Base-by-base conservation (phyloP, 2,329 filamentous ascomycete genomes). In the Fusarium citri region DNA sequence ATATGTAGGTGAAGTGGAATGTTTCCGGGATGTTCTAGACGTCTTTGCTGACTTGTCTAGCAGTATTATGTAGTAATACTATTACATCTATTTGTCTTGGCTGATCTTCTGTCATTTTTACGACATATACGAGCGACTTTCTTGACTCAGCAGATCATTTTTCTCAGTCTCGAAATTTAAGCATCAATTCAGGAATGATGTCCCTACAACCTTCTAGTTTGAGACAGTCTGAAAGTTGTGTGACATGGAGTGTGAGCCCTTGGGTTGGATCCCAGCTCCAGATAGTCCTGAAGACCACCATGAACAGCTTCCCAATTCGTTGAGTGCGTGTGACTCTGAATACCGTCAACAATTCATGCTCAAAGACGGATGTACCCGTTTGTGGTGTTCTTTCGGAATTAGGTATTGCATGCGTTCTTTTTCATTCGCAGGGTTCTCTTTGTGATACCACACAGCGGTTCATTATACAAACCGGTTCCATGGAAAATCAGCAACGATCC, bases 51-150 rank as follows among this genome's bases (percentile, higher is more conserved):
- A 64, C 23, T 6, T 64, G 14, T 1, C 2, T 4, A 26, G 18
- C 5, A 64, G 60, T 64, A 57, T 34, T 64, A 57, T 34, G 18
- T 7, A 64, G 60, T 64, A 57, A 25, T 47, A 11, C 18, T 48
- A n/a, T n/a, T 1, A 9, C 3, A 25, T 2, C 41, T 16, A 40
- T 34, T 12, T 12, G 12, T 8, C n/a, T 37, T 57, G 15, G 4
- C 15, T 53, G 10, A 10, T 49, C 12, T 40, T 20, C 10, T 20
- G 34, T 53, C 23, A 22, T 51, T 1, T 18, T n/a, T 20, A 15
- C 18, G 22, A 34, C 18, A 18, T 9, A 42, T 18, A 5, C 16
- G 10, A 31, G n/a, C 12, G 14, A 4, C 2, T 4, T 0, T 4
- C 2, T 12, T 12, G 5, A 46, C 2, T 2, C 9, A 26, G n/a